A percentile compares a stretch with the other conserved stretches of the same genome.
These are phyloP conservation scores for Microbotryomycetes sp. DNA, from an alignment of 1,284 basidiomycete genomes.

Conservation along the genomic window DNA sequence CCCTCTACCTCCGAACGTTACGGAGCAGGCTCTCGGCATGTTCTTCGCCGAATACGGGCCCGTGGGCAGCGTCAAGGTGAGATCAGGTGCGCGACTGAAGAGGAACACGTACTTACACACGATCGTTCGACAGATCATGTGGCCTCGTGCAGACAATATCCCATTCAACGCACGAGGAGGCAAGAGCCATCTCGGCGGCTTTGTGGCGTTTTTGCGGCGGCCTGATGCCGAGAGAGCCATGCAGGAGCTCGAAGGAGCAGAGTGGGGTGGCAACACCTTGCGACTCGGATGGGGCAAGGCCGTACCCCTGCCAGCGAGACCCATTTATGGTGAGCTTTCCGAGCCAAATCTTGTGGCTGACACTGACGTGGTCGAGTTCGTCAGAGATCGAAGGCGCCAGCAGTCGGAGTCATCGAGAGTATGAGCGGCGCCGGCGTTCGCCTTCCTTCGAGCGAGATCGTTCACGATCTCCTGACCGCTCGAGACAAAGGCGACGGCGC, in stretches of 20 bases:
- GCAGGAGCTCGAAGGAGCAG: slow-evolving; percentile 77
- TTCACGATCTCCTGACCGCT: slow-evolving; percentile 50
- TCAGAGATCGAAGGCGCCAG: slow-evolving; percentile 8
- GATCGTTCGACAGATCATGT: slow-evolving; percentile 63
- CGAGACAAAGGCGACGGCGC: slow-evolving; percentile 10
- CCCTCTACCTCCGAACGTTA: slow-evolving; percentile 70
- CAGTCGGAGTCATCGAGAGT: not conserved
- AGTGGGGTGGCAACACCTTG: slow-evolving; percentile 79
- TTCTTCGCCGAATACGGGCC: slow-evolving; percentile 64
- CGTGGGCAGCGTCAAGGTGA: slow-evolving; percentile 46
- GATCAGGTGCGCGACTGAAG: not conserved
- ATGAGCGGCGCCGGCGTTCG: slow-evolving; percentile 30
- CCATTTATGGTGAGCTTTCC: slow-evolving; percentile 66
- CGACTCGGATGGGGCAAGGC: slow-evolving; percentile 94
- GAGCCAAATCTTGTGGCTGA: not conserved
- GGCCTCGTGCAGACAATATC: slow-evolving; percentile 54
- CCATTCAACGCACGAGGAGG: slow-evolving; percentile 35
- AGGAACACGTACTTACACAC: not conserved
- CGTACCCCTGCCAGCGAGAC: slow-evolving; percentile 68
- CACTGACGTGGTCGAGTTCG: not conserved
- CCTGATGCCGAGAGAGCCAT: slow-evolving; percentile 81
- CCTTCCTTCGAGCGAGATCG: slow-evolving; percentile 17
- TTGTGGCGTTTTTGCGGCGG: slow-evolving; percentile 91
- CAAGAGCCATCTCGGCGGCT: slow-evolving; percentile 66
- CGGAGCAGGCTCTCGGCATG: slow-evolving; percentile 70